A percentile compares a stretch with the other conserved stretches of the same genome.
phyloP scores from a whole-genome alignment of 1,284 basidiomycete species.

The Leccinum pseudoinsigne region DNA sequence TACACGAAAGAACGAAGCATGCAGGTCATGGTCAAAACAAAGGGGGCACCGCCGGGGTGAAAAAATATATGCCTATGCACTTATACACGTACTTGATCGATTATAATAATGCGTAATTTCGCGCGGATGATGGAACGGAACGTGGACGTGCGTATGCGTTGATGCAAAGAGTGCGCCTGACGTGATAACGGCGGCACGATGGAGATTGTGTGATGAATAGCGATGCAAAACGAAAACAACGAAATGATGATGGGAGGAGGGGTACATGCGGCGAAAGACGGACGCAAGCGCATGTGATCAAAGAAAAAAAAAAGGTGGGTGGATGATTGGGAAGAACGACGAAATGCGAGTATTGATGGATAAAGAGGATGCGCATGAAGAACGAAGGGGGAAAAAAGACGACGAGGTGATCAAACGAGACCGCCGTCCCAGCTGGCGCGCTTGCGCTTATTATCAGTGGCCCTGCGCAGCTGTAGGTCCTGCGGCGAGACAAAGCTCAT shows the following conservation, averaged over 20 bases:
- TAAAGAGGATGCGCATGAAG: constrained; percentile 11
- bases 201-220: constrained; percentile 13
- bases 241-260: constrained; percentile 5
- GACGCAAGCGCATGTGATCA: not conserved
- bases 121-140: constrained; percentile 6
- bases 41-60: constrained; percentile 22
- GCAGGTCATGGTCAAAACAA: constrained; percentile 10
- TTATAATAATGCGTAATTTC: constrained; percentile 34
- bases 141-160: constrained; percentile 14
- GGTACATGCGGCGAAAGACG: constrained; percentile 11
- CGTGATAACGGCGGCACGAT: constrained; percentile 8
- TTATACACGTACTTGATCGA: constrained; percentile 21
- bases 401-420: constrained; percentile 22
- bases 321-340: constrained; percentile 6
- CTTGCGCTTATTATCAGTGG: constrained; percentile 65
- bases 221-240: constrained; percentile 22
- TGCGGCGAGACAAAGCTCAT: constrained; percentile 68
- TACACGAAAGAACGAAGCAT: constrained; percentile 14
- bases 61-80: constrained; percentile 24
- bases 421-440: constrained; percentile 75
- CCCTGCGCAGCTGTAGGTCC: constrained; percentile 57
- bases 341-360: constrained; percentile 13
- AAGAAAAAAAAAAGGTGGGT: not conserved
- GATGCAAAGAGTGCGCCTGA: constrained; percentile 19
- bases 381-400: not conserved